Base-by-base conservation (phyloP, 78 protist genomes). In the Dictyostelium capitatum region DNA sequence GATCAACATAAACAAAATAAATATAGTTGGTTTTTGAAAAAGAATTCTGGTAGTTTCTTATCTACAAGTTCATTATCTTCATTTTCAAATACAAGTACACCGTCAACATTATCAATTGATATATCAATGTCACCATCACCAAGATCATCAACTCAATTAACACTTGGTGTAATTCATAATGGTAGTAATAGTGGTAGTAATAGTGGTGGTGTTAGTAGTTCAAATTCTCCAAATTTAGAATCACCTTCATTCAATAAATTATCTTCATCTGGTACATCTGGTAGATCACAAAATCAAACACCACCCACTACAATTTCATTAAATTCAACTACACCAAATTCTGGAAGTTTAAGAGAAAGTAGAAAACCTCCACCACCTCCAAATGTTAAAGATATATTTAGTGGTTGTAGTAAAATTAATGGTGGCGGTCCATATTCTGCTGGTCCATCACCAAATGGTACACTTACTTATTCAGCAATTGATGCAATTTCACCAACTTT, bases 21-120 rank as follows among this genome's bases (percentile, higher is more conserved):
- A 62, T 85, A 85, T 48, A 85, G 79, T 59, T 75, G 84, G 83
- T 85, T 85, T 50, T 23, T 75, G 14, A 79, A 85, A 50, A 85
- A 85, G 53, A 56, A 75, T 32, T 51, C 92, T 14, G 37, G 72
- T 2, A 59, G 41, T 32, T 48, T 65, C 20, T 14, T 67, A 20
- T 17, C 51, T 25, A 53, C 46, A 5, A 28, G 64, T 25, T 75
- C 23, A 0, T 8, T 28, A 14, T 28, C 62, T 4, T 62, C 41
- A 4, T n/a, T 80, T 32, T 43, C 65, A 62, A 62, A 32, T 62
- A 23, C 70, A 25, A 37, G 43, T 37, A 37, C 43, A 37, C 43
- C 67, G n/a, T 25, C 46, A 23, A 17, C 89, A 30, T 46, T 47
- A 7, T 47, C 89, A 25, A 51, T 69, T 17, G 90, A 37, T 67